These are phyloP conservation scores for Globisporangium barbulae DNA, from an alignment of 352 stramenopile species.

Conservation along the genomic window DNA sequence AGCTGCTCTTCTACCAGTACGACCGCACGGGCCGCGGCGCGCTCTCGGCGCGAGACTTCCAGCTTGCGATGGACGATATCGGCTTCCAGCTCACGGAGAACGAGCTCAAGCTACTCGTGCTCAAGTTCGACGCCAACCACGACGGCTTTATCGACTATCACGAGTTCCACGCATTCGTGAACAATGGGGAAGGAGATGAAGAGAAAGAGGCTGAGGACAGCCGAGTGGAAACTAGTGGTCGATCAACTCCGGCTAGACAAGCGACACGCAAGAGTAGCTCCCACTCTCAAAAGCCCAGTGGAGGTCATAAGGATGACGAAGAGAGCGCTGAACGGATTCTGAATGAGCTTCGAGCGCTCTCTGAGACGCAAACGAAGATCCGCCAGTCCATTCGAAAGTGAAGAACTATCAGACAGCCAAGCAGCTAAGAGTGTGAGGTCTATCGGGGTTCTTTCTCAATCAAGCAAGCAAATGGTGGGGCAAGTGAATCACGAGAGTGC, in stretches of 20 bases:
- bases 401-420: not conserved
- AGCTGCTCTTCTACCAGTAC: conserved; percentile 44
- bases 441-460: conserved; percentile 1
- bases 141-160: conserved; percentile 65
- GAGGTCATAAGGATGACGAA: not conserved
- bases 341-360: conserved; percentile 38
- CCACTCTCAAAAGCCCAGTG: not conserved
- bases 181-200: conserved; percentile 6
- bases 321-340: conserved; percentile 28
- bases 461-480: not conserved
- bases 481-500: not conserved
- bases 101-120: conserved; percentile 42
- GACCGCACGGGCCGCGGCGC: conserved; percentile 36
- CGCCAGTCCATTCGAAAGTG: conserved; percentile 17
- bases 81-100: conserved; percentile 41
- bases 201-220: not conserved
- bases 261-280: conserved; percentile 1
- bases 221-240: not conserved
- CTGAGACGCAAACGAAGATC: conserved; percentile 37
- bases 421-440: not conserved
- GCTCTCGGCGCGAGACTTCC: conserved; percentile 40
- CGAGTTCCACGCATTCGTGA: conserved; percentile 53
- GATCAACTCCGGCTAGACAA: too few relatives aligned
- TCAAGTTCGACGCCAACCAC: conserved; percentile 51
- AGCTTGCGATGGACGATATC: conserved; percentile 48